phyloP scores from a whole-genome alignment of 192 early-diverging fungal genomes.

The Rhizoclosmatium globosum region DNA sequence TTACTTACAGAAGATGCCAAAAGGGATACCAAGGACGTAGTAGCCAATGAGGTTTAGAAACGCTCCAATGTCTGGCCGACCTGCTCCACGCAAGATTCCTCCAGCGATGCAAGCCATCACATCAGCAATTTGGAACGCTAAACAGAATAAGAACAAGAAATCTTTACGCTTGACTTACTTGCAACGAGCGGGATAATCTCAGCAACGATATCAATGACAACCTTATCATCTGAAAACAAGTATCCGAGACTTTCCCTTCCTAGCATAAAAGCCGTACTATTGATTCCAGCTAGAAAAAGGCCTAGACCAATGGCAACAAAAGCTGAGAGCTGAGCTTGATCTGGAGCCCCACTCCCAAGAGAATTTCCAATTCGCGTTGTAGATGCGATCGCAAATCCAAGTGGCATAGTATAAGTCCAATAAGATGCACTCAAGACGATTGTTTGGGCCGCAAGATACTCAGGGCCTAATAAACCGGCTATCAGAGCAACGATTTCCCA shows the following conservation, averaged over 20 bases:
- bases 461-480: conserved; percentile 79
- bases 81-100: conserved; percentile 79
- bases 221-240: conserved; percentile 70
- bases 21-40: conserved; percentile 35
- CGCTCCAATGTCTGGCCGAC: conserved; percentile 72
- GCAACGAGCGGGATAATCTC: conserved; percentile 82
- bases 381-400: conserved; percentile 81
- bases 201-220: conserved; percentile 76
- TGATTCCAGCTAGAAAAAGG: conserved; percentile 58
- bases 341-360: conserved; percentile 31
- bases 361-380: conserved; percentile 79
- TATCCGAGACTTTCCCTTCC: conserved; percentile 68
- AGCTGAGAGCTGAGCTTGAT: conserved; percentile 22
- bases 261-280: conserved; percentile 59
- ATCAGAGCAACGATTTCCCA: conserved; percentile 50
- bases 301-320: conserved; percentile 24
- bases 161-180: conserved; percentile 58
- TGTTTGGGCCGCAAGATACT: conserved; percentile 81
- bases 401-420: conserved; percentile 77
- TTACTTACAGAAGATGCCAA: conserved; percentile 50
- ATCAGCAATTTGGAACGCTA: conserved; percentile 64
- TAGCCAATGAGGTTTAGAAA: conserved; percentile 51
- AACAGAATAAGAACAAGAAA: conserved; percentile 40
- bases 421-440: conserved; percentile 77
- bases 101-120: conserved; percentile 52